Evolutionary conservation across 176 grass and related monocot genomes (phyloP).

Genomic region (Bromus sterilis): DNA sequence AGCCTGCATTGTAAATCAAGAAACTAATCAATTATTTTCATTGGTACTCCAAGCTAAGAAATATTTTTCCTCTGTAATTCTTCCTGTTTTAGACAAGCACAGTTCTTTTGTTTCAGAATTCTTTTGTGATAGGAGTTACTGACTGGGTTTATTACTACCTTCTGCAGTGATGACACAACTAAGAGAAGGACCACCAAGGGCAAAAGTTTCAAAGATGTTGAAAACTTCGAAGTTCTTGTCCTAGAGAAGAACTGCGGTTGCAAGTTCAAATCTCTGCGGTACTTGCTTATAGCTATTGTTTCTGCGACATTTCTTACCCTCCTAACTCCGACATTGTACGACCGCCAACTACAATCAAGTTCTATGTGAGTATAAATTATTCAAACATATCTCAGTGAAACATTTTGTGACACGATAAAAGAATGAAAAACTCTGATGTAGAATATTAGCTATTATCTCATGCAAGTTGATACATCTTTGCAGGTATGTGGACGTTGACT

Average conservation of each 20-base stretch:
- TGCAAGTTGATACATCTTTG: conserved; percentile 6
- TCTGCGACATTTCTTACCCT: conserved; percentile 68
- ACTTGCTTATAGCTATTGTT: conserved; percentile 60
- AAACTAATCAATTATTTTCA: conserved; percentile 9
- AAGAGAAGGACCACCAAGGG: conserved; percentile 60
- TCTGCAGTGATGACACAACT: conserved; percentile 52
- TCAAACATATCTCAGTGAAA: background rate
- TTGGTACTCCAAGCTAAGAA: background rate
- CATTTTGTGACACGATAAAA: background rate
- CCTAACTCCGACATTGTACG: conserved; percentile 55
- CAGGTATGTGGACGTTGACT: conserved; percentile 78
- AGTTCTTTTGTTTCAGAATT: conserved; percentile 10
- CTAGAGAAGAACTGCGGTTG: conserved; percentile 51
- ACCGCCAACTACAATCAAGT: conserved; percentile 44
- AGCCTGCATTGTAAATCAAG: conserved; percentile 3
- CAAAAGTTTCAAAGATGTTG: conserved; percentile 61
- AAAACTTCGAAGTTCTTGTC: conserved; percentile 65
- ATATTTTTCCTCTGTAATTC: background rate
- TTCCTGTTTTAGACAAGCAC: background rate
- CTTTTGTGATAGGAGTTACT: background rate
- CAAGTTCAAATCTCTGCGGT: conserved; percentile 71
- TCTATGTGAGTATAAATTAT: conserved; percentile 35
- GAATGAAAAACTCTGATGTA: background rate
- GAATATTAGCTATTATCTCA: background rate
- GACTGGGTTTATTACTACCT: conserved; percentile 20